Conservation (phyloP, 768 basidiomycete genomes). For the Tubosaeta sp. region DNA sequence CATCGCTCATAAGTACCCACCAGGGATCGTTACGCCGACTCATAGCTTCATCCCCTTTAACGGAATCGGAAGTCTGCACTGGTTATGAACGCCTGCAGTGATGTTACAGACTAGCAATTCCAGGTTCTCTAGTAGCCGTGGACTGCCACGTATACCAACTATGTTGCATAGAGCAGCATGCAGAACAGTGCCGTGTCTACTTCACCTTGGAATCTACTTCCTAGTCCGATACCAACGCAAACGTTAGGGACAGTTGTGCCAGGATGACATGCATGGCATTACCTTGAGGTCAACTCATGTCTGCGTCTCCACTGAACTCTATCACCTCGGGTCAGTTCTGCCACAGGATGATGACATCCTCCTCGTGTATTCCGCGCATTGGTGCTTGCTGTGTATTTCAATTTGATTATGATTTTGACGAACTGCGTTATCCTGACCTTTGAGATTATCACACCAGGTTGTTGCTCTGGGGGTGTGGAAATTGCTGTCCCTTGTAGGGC, state of each 20-base stretch:
- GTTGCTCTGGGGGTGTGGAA: too few relatives aligned
- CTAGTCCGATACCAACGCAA: background rate
- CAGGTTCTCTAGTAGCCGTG: too few relatives aligned
- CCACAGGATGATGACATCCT: background rate
- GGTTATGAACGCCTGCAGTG: background rate
- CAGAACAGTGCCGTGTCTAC: background rate
- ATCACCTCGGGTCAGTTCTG: background rate
- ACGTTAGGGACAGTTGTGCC: background rate
- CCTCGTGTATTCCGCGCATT: background rate
- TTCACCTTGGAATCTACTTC: background rate
- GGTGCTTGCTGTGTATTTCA: background rate
- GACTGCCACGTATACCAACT: background rate
- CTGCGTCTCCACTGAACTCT: background rate
- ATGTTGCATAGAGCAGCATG: too few relatives aligned
- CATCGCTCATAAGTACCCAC: background rate
- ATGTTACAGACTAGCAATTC: background rate
- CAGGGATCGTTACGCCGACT: background rate
- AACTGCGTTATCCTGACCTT: background rate
- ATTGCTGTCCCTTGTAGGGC: background rate
- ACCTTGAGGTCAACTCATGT: background rate
- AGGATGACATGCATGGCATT: background rate
- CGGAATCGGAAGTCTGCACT: background rate
- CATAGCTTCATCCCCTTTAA: background rate
- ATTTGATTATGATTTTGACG: background rate
- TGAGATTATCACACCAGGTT: too few relatives aligned